phyloP scores from a whole-genome alignment of 192 early-diverging fungal species.

The Obelidium mucronatum region DNA sequence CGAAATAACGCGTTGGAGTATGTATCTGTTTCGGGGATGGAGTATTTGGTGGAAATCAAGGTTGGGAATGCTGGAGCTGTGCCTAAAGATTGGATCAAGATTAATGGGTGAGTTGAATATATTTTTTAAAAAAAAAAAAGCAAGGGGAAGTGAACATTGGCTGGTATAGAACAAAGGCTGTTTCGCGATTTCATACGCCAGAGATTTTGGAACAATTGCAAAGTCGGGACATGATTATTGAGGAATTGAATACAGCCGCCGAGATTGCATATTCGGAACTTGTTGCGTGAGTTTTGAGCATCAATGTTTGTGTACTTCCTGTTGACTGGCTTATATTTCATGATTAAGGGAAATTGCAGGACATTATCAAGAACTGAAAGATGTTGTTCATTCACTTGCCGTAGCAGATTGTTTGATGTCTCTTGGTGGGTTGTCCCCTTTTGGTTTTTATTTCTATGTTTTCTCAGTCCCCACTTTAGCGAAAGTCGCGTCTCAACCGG shows the following conservation, averaged over 20 bases:
- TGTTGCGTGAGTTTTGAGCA: conserved; percentile 35
- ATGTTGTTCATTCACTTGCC: conserved; percentile 62
- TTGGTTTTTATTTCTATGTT: background rate
- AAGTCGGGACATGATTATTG: conserved; percentile 62
- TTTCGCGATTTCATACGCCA: conserved; percentile 69
- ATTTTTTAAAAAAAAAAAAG: too few relatives aligned
- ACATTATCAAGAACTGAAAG: conserved; percentile 64
- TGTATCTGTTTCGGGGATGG: conserved; percentile 70
- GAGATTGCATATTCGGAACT: conserved; percentile 65
- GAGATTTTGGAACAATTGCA: conserved; percentile 60
- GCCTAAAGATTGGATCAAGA: conserved; percentile 71
- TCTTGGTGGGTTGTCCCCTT: conserved; percentile 46
- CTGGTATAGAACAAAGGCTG: conserved; percentile 62
- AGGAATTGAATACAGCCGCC: conserved; percentile 60
- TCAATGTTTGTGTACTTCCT: too few relatives aligned
- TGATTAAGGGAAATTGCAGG: conserved; percentile 56
- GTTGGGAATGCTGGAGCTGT: conserved; percentile 60
- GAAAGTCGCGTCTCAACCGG: conserved; percentile 62
- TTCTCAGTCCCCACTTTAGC: conserved; percentile 36
- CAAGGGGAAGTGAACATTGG: background rate
- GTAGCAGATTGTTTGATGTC: conserved; percentile 74
- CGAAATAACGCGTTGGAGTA: conserved; percentile 59
- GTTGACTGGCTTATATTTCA: background rate
- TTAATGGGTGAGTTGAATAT: conserved; percentile 36
- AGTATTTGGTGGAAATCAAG: conserved; percentile 81